Evolutionary conservation across 805 yeast genomes (phyloP), one percentile per base, ranked within the genome.

Genomic region (Candida maltosa): DNA sequence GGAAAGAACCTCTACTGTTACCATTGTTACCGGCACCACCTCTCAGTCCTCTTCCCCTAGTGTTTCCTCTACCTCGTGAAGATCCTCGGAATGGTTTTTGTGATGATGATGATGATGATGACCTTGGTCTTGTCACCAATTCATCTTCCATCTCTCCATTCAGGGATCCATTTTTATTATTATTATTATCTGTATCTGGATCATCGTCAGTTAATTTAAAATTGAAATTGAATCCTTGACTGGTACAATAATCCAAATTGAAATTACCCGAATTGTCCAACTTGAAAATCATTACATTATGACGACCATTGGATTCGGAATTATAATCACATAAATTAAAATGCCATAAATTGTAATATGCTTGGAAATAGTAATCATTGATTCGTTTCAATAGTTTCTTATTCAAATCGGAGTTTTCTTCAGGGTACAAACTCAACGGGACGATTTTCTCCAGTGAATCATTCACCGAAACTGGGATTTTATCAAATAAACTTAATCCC

Each of bases 271-370:
- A 26, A 67, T 61, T 10, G 51, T 60, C 39, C 65, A 60, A 35
- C 61, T 62, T 38, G 76, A 59, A 31, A 63, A 56, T 35, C 79
- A 60, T 32, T 60, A 54, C 5, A 83, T 87, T 44, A 65, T 40
- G 46, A n/a, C n/a, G n/a, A 32, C 51, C 33, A 20, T 35, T 20
- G 16, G 37, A 38, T 26, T 44, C 37, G 29, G 51, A 40, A 4
- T 44, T 34, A 31, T 51, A 69, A 51, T 83, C 91, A 47, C 87
- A 76, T 29, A 84, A 60, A 47, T 82, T 82, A 54, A 79, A 80
- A 54, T 84, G 87, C 94, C 94, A 84, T 38, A 80, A 68, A 48
- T 80, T 79, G 49, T 79, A 80, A 56, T 79, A 83, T 1, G 87
- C 77, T 11, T 74, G 65, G 51, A 78, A 76, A 45, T 79, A 76